Base-by-base conservation (phyloP, 129 eudicot species). In the Centaurea solstitialis region DNA sequence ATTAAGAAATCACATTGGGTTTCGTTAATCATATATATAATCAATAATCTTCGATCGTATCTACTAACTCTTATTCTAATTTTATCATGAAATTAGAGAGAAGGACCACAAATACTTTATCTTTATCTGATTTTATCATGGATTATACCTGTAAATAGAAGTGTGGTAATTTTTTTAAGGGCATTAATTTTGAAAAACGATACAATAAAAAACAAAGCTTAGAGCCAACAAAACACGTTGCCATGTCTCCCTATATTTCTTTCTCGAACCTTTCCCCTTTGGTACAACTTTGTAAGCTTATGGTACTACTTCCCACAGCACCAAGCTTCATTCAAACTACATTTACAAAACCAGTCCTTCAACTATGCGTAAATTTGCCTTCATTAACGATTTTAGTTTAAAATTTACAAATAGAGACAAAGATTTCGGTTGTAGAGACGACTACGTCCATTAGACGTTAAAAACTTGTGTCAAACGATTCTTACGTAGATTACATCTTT, bases 171-270 rank as follows among this genome's bases (percentile, higher is more conserved):
- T 57, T 17, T 57, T 57, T 53, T 53, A 53, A 53, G n/a, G 64
- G 64, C n/a, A 15, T 53, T 17, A 57, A 57, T 57, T 5, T 57
- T 57, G 65, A 57, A 57, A 17, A 57, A 17, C 65, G 22, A 57
- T 17, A 5, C 65, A 17, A 57, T 57, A 57, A 6, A 74, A 28
- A 74, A n/a, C 33, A 74, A 28, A 28, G 39, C 22, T 65, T 66
- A 40, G 81, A 77, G 81, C 81, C 81, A 77, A 77, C 81, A 77
- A 77, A 77, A 77, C 81, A 77, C 81, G 81, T 77, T 77, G 64
- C 41, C 9, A 39, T 66, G 81, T 77, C 81, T 68, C 73, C 69
- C 18, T 20, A 33, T 24, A 22, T 21, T 77, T 66, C 62, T 68
- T 28, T 68, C 53, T 77, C 62, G 39, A 41, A 77, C 65, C 61